Evolutionary conservation across 352 stramenopile species (phyloP), one percentile per base, ranked within the genome.

Genomic region (Halophytophthora polymorphica): DNA sequence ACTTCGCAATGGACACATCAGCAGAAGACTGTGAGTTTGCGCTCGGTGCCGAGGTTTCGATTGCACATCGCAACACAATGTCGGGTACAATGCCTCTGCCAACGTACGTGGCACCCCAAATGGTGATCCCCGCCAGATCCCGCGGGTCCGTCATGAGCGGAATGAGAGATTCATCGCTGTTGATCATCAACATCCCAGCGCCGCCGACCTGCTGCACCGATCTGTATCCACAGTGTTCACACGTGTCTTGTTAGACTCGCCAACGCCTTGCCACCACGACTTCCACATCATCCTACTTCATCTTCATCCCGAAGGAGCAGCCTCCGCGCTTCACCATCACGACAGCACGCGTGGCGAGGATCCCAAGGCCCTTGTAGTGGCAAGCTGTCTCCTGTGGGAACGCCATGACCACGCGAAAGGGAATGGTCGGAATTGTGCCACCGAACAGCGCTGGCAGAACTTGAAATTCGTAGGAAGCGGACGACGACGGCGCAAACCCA

Each of bases 331-430:
- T 86, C n/a, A 87, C 77, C n/a, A 87, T 50, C 10, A 90, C 61
- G 15, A 88, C 75, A 0, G 80, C 66, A 19, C 73, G 75, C 17
- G 73, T 78, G 13, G 62, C 75, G 6, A 75, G 56, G 21, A 91
- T 75, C 8, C 61, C 69, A 23, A 91, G 69, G 1, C 77, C 80
- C 58, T 86, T 71, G 40, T 68, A 64, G 42, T 86, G 56, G 34
- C 80, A 91, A n/a, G 77, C 80, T 3, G 77, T 91, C 14, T 85
- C 75, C 42, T 85, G 64, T 0, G 80, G 80, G 50, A 82, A 88
- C 8, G 80, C 75, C 29, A 70, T 68, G 44, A 91, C 72, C 8
- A 84, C 34, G 7, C 77, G 77, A 21, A 69, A 83, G 5, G 80
- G 80, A 40, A 71, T 69, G 5, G 59, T 36, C 1, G 68, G 61